Conservation (phyloP, 176 grass and related monocot species). For the barley (Hordeum vulgare) region MorexV3_pseudomolecules_assembly NC_058521.1:562433568-562434067, state of each 20-base stretch:
- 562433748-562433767: conserved; percentile 44
- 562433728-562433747: conserved; percentile 53
- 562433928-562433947: conserved; percentile 59
- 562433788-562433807: conserved; percentile 58
- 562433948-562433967: conserved; percentile 36
- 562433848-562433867: conserved; percentile 75
- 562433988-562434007: conserved; percentile 53
- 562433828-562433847: conserved; percentile 64
- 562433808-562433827: conserved; percentile 42
- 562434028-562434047: conserved; percentile 56
- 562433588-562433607: conserved; percentile 43
- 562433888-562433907: conserved; percentile 46
- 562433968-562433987: conserved; percentile 68
- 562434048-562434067: conserved; percentile 60
- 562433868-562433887: conserved; percentile 64
- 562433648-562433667: conserved; percentile 76
- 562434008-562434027: conserved; percentile 32
- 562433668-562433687: conserved; percentile 57
- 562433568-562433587: conserved; percentile 57
- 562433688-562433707: conserved; percentile 64
- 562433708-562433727: conserved; percentile 31
- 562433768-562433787: conserved; percentile 73
- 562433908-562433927: conserved; percentile 47
- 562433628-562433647: conserved; percentile 79
- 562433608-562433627: conserved; percentile 44